Evolutionary conservation across 2,329 filamentous ascomycete genomes (phyloP).

Genomic region (Pseudogymnoascus sp.): DNA sequence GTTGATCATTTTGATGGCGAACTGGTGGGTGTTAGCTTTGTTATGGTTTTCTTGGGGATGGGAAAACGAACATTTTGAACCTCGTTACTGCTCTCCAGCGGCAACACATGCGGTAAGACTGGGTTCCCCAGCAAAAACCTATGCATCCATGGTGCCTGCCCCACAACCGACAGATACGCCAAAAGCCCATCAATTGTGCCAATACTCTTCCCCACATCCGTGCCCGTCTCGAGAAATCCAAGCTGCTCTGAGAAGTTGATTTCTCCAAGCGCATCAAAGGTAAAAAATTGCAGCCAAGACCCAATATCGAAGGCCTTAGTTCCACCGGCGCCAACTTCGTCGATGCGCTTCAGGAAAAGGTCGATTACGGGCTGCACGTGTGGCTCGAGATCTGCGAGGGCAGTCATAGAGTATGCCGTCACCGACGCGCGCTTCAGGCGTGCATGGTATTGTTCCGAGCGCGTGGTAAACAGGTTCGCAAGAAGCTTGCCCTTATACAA

Average conservation of each 20-base stretch:
- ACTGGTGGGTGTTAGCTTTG: background rate
- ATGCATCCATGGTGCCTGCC: constrained; percentile 10
- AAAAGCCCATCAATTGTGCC: background rate
- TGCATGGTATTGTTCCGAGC: background rate
- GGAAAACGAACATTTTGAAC: constrained; percentile 32
- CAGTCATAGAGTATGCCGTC: constrained; percentile 38
- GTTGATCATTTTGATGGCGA: background rate
- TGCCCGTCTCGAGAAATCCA: constrained; percentile 38
- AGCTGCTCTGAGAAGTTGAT: constrained; percentile 34
- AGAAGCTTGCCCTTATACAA: constrained; percentile 7
- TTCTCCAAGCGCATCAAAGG: constrained; percentile 41
- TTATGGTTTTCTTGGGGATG: too few relatives aligned
- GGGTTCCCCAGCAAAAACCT: constrained; percentile 10
- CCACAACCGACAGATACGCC: background rate
- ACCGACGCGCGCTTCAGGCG: constrained; percentile 19
- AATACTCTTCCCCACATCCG: constrained; percentile 33
- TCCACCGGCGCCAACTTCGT: constrained; percentile 18
- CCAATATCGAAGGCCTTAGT: constrained; percentile 30
- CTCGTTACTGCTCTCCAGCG: constrained; percentile 24
- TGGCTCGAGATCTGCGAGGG: constrained; percentile 38
- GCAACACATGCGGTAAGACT: background rate
- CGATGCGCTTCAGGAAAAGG: constrained; percentile 29
- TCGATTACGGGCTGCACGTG: constrained; percentile 38
- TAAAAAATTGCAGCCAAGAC: constrained; percentile 37
- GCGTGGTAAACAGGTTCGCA: constrained; percentile 5